phyloP scores from a whole-genome alignment of 495 filamentous ascomycete species.

The Chaetomium cochliodes region DNA sequence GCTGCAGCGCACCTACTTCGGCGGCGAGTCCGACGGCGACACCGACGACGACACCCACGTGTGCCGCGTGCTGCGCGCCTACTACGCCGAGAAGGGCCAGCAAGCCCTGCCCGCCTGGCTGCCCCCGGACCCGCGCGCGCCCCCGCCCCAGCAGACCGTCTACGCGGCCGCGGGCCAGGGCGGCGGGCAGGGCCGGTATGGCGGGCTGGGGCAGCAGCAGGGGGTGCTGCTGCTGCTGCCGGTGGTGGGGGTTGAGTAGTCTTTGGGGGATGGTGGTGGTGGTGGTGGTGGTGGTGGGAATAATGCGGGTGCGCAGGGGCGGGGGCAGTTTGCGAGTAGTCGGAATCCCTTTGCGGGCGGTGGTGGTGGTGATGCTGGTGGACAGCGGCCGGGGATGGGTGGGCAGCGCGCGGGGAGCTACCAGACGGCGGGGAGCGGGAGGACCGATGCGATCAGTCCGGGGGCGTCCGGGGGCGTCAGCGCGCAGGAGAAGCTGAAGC shows the following conservation, averaged over 20 bases:
- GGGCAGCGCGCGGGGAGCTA: conserved; percentile 73
- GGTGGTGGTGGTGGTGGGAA: conserved; percentile 53
- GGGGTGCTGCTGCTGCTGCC: conserved; percentile 34
- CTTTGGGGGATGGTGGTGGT: conserved; percentile 80
- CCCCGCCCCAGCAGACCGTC: conserved; percentile 52
- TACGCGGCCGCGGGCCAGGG: conserved; percentile 46
- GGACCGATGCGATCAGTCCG: conserved; percentile 32
- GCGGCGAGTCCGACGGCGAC: conserved; percentile 80
- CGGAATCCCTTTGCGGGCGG: conserved; percentile 25
- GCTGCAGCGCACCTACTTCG: conserved; percentile 74
- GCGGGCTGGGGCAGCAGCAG: conserved; percentile 43
- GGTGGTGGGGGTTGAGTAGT: conserved; percentile 58
- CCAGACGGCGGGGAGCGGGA: conserved; percentile 47
- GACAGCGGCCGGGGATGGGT: conserved; percentile 28
- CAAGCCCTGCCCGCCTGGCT: conserved; percentile 85
- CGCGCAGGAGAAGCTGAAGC: conserved; percentile 52
- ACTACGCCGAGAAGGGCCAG: conserved; percentile 89
- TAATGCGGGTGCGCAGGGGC: conserved; percentile 50
- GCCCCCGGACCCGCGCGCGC: conserved; percentile 76
- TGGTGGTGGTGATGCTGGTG: conserved; percentile 13
- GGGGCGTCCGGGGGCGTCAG: conserved; percentile 33
- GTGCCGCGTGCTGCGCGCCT: conserved; percentile 88
- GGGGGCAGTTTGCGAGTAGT: conserved; percentile 27
- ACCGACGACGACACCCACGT: conserved; percentile 94
- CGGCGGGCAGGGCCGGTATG: conserved; percentile 50